A percentile compares a stretch with the other conserved stretches of the same genome.
These are phyloP conservation scores for Didymella exigua DNA, from an alignment of 2,329 filamentous ascomycete genomes.

Conservation along the genomic window DNA sequence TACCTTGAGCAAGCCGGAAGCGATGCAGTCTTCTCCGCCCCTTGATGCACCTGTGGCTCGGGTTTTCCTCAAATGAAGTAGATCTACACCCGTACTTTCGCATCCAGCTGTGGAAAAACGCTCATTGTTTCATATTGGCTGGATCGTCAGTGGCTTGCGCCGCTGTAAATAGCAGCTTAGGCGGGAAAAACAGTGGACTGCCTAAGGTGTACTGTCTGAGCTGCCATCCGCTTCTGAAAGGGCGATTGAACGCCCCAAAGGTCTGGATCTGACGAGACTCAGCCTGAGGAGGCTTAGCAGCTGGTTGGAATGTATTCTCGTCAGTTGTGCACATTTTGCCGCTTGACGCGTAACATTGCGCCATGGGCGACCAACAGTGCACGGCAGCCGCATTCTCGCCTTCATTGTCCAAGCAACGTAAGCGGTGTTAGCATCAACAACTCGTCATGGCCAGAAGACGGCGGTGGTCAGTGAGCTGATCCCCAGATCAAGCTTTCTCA, in stretches of 20 bases:
- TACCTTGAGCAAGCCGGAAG: constrained; percentile 12
- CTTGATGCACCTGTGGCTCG: constrained; percentile 6
- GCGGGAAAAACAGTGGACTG: background rate
- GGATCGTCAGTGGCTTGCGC: constrained; percentile 15
- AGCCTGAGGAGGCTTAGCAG: constrained; percentile 12
- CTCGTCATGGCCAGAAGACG: constrained; percentile 27
- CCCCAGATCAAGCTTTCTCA: constrained; percentile 27
- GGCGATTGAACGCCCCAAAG: constrained; percentile 1
- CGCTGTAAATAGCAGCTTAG: constrained; percentile 11
- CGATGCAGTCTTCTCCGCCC: constrained; percentile 5
- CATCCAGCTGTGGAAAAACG: constrained; percentile 2
- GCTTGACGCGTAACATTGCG: constrained; percentile 23
- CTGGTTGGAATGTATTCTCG: constrained; percentile 19
- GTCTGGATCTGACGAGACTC: constrained; percentile 11
- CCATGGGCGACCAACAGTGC: constrained; percentile 10
- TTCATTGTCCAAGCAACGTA: constrained; percentile 24
- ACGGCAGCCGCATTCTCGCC: constrained; percentile 19
- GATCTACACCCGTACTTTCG: constrained; percentile 7
- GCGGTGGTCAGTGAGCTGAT: constrained; percentile 18
- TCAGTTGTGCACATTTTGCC: constrained; percentile 13
- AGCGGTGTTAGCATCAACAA: constrained; percentile 19
- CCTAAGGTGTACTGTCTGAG: background rate
- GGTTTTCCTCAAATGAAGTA: constrained; percentile 1
- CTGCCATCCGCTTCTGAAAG: background rate
- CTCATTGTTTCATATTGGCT: constrained; percentile 20